These are phyloP conservation scores for Theobroma cacao DNA, from an alignment of 345 rosid genomes.

Conservation along the genomic window DNA sequence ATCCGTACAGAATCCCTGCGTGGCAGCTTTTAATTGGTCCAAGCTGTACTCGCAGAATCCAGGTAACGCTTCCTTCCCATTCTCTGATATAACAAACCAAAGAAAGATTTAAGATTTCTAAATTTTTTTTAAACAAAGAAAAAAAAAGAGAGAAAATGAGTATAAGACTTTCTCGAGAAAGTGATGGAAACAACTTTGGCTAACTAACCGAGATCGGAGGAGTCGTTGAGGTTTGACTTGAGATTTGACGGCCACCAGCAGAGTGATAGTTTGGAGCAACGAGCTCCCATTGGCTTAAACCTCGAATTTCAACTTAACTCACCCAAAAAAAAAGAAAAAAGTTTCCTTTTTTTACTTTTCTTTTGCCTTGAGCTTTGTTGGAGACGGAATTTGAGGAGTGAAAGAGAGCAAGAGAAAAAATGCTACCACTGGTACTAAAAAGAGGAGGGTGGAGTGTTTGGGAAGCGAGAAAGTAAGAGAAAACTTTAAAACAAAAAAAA, in stretches of 20 bases:
- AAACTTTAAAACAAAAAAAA: background rate
- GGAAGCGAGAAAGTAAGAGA: conserved; percentile 34
- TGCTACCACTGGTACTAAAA: conserved; percentile 25
- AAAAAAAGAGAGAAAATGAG: background rate
- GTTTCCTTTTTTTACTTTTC: background rate
- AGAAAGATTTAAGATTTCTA: background rate
- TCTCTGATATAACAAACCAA: conserved; percentile 34
- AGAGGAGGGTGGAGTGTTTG: conserved; percentile 34
- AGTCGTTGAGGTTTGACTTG: conserved; percentile 54
- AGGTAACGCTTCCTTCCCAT: conserved; percentile 51
- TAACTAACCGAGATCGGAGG: conserved; percentile 72
- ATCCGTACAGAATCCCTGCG: conserved; percentile 58
- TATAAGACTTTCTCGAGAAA: conserved; percentile 23
- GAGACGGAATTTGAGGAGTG: conserved; percentile 13
- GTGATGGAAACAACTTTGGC: conserved; percentile 3
- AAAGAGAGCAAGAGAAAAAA: conserved; percentile 28
- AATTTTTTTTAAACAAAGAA: background rate
- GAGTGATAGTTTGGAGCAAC: conserved; percentile 85
- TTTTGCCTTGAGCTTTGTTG: conserved; percentile 22
- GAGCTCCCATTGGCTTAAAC: conserved; percentile 66
- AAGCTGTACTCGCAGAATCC: conserved; percentile 63
- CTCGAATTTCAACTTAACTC: background rate
- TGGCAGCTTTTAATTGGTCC: conserved; percentile 66
- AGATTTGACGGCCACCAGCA: conserved; percentile 85
- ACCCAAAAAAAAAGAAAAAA: background rate